Base-by-base conservation (phyloP, 2,329 filamentous ascomycete genomes). In the Plectosphaerella sp. region DNA sequence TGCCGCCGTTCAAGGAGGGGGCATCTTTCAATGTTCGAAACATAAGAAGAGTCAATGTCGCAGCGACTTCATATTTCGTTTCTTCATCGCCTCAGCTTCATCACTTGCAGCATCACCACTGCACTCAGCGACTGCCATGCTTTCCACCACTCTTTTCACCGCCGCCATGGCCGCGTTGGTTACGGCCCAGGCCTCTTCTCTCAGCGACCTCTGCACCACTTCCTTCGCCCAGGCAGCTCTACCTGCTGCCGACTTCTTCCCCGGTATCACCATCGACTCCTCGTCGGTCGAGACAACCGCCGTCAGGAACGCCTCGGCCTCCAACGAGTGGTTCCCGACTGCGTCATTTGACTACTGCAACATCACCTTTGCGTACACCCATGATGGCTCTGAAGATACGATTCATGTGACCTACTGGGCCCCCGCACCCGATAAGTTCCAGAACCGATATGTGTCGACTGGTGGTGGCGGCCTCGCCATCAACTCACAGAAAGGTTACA, bases 381-480 rank as follows among this genome's bases (percentile, higher is more conserved):
- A 77, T 49, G 62, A 67, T 33, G 74, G 73, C 25, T 49, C 58
- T 12, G 59, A 60, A 4, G 68, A 72, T 51, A 51, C 54, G 4
- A 69, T 74, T 1, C 59, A 65, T 36, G 58, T 75, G 5, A 62
- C 64, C 24, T 72, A 71, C 59, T 75, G 69, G 63, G 64, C 76
- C 10, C 75, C 75, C 0, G 57, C 68, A 4, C 74, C 73, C 0
- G 60, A 61, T 3, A 63, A 66, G 20, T 78, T 74, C 58, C 58
- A 75, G 56, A 75, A 74, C 46, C 68, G 75, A 3, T 79, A 69
- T 53, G 63, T 77, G n/a, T 65, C 71, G 0, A 71, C 69, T 2
- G 75, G 75, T 43, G 75, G 75, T 9, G 75, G 72, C 46, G 75
- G 74, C 4, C 71, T 67, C 41, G 69, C 72, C 41, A 75, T 76